phyloP scores from a whole-genome alignment of 768 basidiomycete genomes.

The Phylloporus sp. region DNA sequence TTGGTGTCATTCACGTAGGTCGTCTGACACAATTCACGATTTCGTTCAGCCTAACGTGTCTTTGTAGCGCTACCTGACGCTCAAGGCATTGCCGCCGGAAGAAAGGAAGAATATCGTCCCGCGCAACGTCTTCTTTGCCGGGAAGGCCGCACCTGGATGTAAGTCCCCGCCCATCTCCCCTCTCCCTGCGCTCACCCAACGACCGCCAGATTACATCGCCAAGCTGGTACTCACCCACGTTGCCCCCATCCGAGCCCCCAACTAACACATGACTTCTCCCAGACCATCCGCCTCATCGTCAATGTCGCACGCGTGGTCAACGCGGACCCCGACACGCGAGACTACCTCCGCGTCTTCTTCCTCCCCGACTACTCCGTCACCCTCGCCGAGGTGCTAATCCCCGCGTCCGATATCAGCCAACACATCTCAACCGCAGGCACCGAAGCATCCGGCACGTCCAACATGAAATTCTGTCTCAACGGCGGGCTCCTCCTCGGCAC shows the following conservation, averaged over 20 bases:
- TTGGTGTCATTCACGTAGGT: slow-evolving; percentile 81
- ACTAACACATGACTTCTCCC: background rate
- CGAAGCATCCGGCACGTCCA: slow-evolving; percentile 78
- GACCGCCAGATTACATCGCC: slow-evolving; percentile 72
- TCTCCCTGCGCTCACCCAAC: slow-evolving; percentile 3
- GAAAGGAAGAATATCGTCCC: slow-evolving; percentile 81
- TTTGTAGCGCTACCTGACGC: slow-evolving; percentile 66
- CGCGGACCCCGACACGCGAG: slow-evolving; percentile 81
- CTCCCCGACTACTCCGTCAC: slow-evolving; percentile 93
- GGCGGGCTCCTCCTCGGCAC: slow-evolving; percentile 88
- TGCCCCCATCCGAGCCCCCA: background rate
- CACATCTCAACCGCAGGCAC: slow-evolving; percentile 98
- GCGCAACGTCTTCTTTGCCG: slow-evolving; percentile 95
- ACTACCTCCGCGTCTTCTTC: slow-evolving; percentile 88
- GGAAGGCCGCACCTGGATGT: slow-evolving; percentile 95
- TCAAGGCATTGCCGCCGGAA: slow-evolving; percentile 75
- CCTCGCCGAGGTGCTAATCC: slow-evolving; percentile 78
- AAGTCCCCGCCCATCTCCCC: slow-evolving; percentile 27
- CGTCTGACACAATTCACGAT: background rate
- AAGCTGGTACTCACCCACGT: slow-evolving; percentile 56
- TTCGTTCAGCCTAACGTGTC: background rate
- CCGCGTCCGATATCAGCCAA: slow-evolving; percentile 91
- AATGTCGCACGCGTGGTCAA: slow-evolving; percentile 71
- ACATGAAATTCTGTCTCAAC: slow-evolving; percentile 89
- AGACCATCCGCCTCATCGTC: slow-evolving; percentile 92